These are phyloP conservation scores for Magnolia officinalis DNA, from an alignment of 164 flowering plant genomes.

Conservation along the genomic window DNA sequence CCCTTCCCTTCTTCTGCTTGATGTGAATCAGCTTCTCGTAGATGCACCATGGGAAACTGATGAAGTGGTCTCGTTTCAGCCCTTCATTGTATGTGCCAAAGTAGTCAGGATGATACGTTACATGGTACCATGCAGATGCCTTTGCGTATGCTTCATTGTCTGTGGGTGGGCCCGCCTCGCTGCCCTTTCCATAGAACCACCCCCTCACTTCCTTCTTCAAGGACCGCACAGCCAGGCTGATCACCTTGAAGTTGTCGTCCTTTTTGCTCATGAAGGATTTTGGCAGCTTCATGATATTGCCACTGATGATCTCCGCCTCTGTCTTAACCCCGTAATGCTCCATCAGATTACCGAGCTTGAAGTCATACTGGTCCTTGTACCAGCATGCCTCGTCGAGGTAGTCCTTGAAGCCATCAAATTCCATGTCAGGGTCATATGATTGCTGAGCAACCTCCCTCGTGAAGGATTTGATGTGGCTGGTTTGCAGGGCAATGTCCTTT, in stretches of 20 bases:
- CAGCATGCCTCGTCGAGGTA: constrained; percentile 59
- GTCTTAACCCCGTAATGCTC: constrained; percentile 71
- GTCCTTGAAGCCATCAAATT: constrained; percentile 65
- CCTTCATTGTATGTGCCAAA: constrained; percentile 68
- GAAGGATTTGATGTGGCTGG: constrained; percentile 32
- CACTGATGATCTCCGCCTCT: constrained; percentile 78
- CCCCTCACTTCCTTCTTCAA: constrained; percentile 67
- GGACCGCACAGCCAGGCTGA: constrained; percentile 53
- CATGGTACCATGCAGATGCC: constrained; percentile 92
- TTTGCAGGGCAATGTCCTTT: constrained; percentile 37
- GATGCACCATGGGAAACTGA: constrained; percentile 89
- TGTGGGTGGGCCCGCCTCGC: constrained; percentile 10
- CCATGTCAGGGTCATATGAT: constrained; percentile 70
- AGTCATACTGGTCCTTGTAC: constrained; percentile 59
- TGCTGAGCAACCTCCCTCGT: constrained; percentile 49
- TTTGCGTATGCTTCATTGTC: constrained; percentile 43
- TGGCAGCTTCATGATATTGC: constrained; percentile 54
- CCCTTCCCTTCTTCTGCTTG: constrained; percentile 34
- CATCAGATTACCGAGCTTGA: constrained; percentile 69
- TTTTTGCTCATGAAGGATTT: constrained; percentile 36
- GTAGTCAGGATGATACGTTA: constrained; percentile 64
- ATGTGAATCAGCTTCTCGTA: constrained; percentile 64
- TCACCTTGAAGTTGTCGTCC: constrained; percentile 55
- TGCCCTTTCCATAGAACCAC: constrained; percentile 46
- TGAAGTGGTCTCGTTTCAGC: constrained; percentile 48